Evolutionary conservation across 176 grass and related monocot genomes (phyloP), one percentile per base, ranked within the genome.

Genomic region (Eleusine indica): DNA sequence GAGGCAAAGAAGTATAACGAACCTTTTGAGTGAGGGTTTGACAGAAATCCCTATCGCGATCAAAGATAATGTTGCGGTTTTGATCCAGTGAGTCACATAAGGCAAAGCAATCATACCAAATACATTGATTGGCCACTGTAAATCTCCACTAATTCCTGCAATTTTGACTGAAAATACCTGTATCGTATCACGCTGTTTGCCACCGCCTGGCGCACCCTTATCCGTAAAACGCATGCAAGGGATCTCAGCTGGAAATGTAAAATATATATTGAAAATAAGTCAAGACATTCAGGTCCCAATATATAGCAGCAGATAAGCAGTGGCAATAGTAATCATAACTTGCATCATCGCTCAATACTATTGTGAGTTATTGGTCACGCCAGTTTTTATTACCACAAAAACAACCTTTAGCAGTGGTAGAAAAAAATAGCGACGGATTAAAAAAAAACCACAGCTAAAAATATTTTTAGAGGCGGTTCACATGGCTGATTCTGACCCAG

Each of bases 111-210:
- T 37, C 16, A 3, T 68, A 9, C 66, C 66, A 4, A 68, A 68
- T 35, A 68, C 66, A 68, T 3, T 18, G 37, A 41, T 37, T 17
- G 66, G 37, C 66, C 66, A 68, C 5, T 40, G 66, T 42, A 69
- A 42, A 42, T 18, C 38, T n/a, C 38, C 66, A n/a, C 39, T 18
- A 10, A 42, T 41, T 42, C 42, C 38, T 42, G 66, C 38, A 18
- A 69, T 7, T 69, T 69, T 69, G 38, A 42, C 66, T 69, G 38
- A 69, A 69, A 69, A 69, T 41, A 69, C 38, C 9, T 69, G 66
- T 69, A 42, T 2, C 9, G 66, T 69, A 8, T 3, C 5, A 3
- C 2, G 4, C 35, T 9, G 6, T 3, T 1, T 69, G 15, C 35
- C 32, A 9, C 66, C 66, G 10, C n/a, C 21, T 61, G 57, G 57